phyloP scores from a whole-genome alignment of 2,329 filamentous ascomycete species.

The Fusarium falciforme region DNA sequence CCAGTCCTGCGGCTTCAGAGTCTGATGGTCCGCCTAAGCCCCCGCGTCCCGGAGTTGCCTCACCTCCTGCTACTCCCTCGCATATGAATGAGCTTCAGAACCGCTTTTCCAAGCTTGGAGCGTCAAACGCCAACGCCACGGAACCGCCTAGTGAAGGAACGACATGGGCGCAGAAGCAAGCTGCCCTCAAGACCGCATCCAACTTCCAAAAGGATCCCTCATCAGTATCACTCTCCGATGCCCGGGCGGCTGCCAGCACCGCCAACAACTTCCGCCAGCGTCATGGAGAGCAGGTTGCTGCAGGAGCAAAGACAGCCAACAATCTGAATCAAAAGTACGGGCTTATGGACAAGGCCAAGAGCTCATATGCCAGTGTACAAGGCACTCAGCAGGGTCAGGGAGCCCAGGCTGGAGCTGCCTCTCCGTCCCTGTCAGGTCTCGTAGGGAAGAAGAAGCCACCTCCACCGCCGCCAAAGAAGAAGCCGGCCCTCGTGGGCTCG shows the following conservation, averaged over 20 bases:
- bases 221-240: slow-evolving; percentile 69
- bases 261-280: slow-evolving; percentile 77
- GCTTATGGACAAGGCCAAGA: slow-evolving; percentile 54
- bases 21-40: slow-evolving; percentile 45
- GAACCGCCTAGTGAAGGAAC: slow-evolving; percentile 61
- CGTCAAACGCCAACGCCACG: slow-evolving; percentile 38
- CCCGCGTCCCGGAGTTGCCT: slow-evolving; percentile 36
- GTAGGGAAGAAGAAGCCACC: slow-evolving; percentile 65
- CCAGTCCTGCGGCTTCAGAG: slow-evolving; percentile 44
- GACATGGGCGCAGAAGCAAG: slow-evolving; percentile 73
- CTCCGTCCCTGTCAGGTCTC: slow-evolving; percentile 30
- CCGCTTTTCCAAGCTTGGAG: slow-evolving; percentile 69
- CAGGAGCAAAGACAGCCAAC: slow-evolving; percentile 68
- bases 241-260: slow-evolving; percentile 67
- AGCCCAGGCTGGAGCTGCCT: slow-evolving; percentile 4
- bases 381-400: slow-evolving; percentile 26
- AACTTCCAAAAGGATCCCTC: slow-evolving; percentile 70
- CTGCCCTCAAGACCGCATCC: slow-evolving; percentile 70
- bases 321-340: slow-evolving; percentile 72
- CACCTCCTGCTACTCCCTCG: slow-evolving; percentile 39
- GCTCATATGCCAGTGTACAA: slow-evolving; percentile 36
- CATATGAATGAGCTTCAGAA: slow-evolving; percentile 76
- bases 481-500: slow-evolving; percentile 51
- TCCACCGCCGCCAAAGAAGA: slow-evolving; percentile 66
- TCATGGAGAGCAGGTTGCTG: slow-evolving; percentile 74